Percentiles rank a stretch among this genome's conserved stretches.
Conservation (phyloP, 306 rosid genomes). For the Lathyrus aphaca region DNA sequence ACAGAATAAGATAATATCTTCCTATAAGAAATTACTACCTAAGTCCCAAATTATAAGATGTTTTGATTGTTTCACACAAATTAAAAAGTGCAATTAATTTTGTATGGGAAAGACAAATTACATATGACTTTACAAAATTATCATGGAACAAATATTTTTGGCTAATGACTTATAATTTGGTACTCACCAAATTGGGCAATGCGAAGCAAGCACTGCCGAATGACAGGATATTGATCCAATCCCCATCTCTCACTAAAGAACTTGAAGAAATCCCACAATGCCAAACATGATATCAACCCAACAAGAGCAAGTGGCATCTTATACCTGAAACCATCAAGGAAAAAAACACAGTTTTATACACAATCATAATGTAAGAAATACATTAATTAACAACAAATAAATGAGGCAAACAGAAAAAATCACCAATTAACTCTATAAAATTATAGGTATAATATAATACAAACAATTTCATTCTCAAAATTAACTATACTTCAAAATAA, state of each 20-base stretch:
- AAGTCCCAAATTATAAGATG: no score
- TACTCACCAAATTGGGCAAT: slow-evolving; percentile 78
- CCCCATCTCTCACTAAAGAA: slow-evolving; percentile 65
- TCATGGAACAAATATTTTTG: no score
- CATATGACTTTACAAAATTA: no score
- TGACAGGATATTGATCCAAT: slow-evolving; percentile 62
- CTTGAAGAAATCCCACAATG: slow-evolving; percentile 85
- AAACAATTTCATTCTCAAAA: not conserved
- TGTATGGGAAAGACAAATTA: no score
- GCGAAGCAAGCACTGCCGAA: slow-evolving; percentile 66
- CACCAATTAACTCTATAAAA: not conserved
- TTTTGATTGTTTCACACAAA: no score
- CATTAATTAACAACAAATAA: not conserved
- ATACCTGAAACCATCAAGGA: slow-evolving; percentile 57
- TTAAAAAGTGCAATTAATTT: no score
- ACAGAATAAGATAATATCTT: not conserved
- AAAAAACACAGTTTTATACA: slow-evolving; percentile 8
- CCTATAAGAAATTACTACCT: not conserved
- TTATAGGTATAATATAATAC: not conserved
- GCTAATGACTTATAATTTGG: no score
- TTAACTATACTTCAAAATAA: not conserved
- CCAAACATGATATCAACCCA: slow-evolving; percentile 78
- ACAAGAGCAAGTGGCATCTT: slow-evolving; percentile 85
- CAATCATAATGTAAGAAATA: not conserved
- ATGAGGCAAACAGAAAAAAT: not conserved